These are phyloP conservation scores for Gossypium davidsonii DNA, from an alignment of 441 rosid genomes.

Conservation along the genomic window DNA sequence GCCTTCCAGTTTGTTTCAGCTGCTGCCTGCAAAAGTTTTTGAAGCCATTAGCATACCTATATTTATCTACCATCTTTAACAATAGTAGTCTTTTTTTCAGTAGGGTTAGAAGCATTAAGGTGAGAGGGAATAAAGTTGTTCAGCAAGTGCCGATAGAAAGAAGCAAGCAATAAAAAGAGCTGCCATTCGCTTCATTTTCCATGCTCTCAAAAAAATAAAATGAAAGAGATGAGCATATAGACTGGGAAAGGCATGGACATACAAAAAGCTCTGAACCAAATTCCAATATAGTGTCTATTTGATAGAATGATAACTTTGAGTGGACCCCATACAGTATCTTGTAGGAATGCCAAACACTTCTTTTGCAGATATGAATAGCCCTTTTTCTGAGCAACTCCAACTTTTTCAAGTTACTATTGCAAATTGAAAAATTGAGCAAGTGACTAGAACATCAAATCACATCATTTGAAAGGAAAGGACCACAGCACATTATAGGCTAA, in stretches of 20 bases:
- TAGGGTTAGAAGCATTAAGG: neutral
- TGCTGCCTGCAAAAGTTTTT: neutral
- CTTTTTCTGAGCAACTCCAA: neutral
- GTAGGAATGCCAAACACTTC: neutral
- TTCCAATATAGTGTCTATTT: neutral
- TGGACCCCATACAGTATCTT: neutral
- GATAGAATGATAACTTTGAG: neutral
- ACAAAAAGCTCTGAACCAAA: neutral
- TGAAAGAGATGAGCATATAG: neutral
- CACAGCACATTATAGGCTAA: neutral
- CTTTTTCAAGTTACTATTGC: neutral
- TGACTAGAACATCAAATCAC: neutral
- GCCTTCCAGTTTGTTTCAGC: neutral
- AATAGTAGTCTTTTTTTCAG: neutral
- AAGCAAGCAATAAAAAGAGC: constrained; percentile 1
- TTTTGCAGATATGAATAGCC: neutral
- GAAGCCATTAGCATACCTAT: neutral
- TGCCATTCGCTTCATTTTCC: neutral
- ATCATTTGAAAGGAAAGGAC: neutral
- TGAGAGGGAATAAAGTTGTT: neutral
- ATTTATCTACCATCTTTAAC: neutral
- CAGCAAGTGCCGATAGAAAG: neutral
- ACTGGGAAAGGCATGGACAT: neutral
- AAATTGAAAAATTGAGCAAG: neutral
- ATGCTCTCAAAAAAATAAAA: neutral